Evolutionary conservation across 1,139 yeast genomes (phyloP).

Genomic region (Lipomyces yarrowii): DNA sequence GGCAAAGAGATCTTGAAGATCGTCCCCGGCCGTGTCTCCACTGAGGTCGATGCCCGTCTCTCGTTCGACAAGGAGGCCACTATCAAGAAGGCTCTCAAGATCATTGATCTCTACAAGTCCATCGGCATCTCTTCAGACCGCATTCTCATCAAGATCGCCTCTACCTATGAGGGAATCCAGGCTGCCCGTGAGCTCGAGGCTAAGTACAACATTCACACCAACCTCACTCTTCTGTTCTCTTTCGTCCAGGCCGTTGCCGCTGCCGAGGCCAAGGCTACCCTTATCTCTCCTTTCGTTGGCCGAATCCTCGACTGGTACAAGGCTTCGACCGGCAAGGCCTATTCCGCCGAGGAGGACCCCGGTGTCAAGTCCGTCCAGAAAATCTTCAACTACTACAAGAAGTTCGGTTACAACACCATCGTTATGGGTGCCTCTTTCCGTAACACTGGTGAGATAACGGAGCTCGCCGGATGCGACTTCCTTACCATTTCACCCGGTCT

Average conservation of each 20-base stretch:
- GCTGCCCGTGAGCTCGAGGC: constrained; percentile 96
- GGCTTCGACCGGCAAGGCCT: constrained; percentile 88
- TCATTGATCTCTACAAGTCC: constrained; percentile 80
- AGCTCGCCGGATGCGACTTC: constrained; percentile 96
- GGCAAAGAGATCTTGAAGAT: constrained; percentile 91
- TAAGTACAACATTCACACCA: constrained; percentile 89
- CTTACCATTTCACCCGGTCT: constrained; percentile 93
- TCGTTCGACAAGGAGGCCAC: constrained; percentile 95
- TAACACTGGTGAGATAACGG: constrained; percentile 94
- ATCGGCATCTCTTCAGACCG: constrained; percentile 87
- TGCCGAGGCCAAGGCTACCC: constrained; percentile 95
- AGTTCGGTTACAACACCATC: constrained; percentile 92
- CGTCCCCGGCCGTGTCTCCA: constrained; percentile 98
- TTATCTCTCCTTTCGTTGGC: constrained; percentile 98
- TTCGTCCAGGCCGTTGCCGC: constrained; percentile 98
- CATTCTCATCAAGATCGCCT: constrained; percentile 92
- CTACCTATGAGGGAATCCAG: constrained; percentile 99
- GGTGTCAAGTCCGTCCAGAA: constrained; percentile 90
- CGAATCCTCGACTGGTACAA: constrained; percentile 99
- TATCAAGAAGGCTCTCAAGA: constrained; percentile 84
- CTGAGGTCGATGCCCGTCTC: constrained; percentile 98
- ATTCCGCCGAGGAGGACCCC: constrained; percentile 81
- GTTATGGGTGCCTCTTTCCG: constrained; percentile 99
- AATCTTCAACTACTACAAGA: constrained; percentile 97
- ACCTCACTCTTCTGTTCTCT: constrained; percentile 92